Evolutionary conservation across 148 eudicot species (phyloP).

Genomic region (Bassia scoparia): DNA sequence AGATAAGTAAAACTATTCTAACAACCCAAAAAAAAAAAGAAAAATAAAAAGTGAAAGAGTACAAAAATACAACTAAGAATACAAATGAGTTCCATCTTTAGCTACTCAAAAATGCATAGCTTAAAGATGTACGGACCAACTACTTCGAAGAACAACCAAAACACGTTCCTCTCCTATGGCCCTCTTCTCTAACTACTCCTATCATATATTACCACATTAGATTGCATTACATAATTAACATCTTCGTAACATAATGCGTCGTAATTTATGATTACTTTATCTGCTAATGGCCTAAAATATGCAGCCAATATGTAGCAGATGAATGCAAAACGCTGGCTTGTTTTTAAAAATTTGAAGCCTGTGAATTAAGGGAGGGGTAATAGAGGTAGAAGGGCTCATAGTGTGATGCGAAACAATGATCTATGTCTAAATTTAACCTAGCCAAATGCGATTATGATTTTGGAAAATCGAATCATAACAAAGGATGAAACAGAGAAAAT

Average conservation of each 20-base stretch:
- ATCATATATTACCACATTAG: background rate
- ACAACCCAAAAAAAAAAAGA: too few relatives aligned
- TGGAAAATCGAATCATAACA: too few relatives aligned
- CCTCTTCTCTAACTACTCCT: conserved; percentile 6
- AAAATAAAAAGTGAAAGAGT: background rate
- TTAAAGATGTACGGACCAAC: conserved; percentile 29
- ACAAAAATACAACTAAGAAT: background rate
- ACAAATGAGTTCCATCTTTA: conserved; percentile 21
- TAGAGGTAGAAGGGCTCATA: background rate
- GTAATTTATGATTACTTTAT: background rate
- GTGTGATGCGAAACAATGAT: too few relatives aligned
- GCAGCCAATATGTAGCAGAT: conserved; percentile 44
- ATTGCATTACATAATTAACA: background rate
- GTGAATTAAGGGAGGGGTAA: background rate
- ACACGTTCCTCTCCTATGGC: conserved; percentile 15
- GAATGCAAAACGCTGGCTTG: conserved; percentile 14
- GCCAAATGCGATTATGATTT: background rate
- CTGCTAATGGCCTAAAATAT: conserved; percentile 45
- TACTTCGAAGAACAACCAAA: conserved; percentile 8
- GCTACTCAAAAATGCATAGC: conserved; percentile 45
- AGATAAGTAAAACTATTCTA: too few relatives aligned
- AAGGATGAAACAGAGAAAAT: background rate
- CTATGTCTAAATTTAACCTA: background rate
- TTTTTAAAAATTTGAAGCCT: conserved; percentile 37
- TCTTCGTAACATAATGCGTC: too few relatives aligned